Conservation (phyloP, 768 basidiomycete genomes). For the Tephrocybe sp. region DNA sequence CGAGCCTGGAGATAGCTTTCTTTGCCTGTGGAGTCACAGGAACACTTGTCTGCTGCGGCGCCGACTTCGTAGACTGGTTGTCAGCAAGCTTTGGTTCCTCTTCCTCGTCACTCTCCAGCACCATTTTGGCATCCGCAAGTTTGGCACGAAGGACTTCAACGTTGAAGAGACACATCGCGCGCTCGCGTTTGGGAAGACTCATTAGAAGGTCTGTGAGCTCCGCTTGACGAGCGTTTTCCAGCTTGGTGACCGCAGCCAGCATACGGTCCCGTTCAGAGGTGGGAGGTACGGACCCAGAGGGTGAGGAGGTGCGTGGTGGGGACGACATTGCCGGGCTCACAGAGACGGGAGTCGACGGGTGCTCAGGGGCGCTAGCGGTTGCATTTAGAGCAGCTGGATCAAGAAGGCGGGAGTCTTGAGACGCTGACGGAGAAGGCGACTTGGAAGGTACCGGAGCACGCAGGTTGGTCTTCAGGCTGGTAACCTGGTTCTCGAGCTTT, state of each 20-base stretch:
- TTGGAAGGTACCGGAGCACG: conserved; percentile 42
- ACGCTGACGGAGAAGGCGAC: conserved; percentile 52
- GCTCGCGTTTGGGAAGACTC: conserved; percentile 84
- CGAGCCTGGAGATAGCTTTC: conserved; percentile 40
- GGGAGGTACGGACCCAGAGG: conserved; percentile 58
- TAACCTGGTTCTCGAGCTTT: conserved; percentile 65
- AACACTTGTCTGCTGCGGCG: conserved; percentile 10
- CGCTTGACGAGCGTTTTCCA: conserved; percentile 55
- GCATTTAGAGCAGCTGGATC: conserved; percentile 63
- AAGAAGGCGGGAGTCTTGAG: conserved; percentile 70
- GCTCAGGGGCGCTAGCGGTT: conserved; percentile 87
- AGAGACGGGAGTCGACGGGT: conserved; percentile 83
- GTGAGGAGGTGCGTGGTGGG: conserved; percentile 74
- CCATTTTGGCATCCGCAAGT: conserved; percentile 76
- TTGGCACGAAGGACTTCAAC: conserved; percentile 74
- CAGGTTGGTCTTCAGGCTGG: conserved; percentile 32
- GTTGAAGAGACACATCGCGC: conserved; percentile 91
- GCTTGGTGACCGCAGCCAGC: conserved; percentile 56
- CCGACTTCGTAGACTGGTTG: conserved; percentile 15
- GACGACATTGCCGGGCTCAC: conserved; percentile 42
- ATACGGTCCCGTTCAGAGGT: conserved; percentile 76
- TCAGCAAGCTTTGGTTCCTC: conserved; percentile 27
- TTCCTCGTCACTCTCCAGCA: conserved; percentile 69
- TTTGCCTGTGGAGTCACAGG: conserved; percentile 65
- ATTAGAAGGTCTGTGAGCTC: conserved; percentile 80